Evolutionary conservation across 2,329 filamentous ascomycete species (phyloP).

Genomic region (Aspergillus caelatus): DNA sequence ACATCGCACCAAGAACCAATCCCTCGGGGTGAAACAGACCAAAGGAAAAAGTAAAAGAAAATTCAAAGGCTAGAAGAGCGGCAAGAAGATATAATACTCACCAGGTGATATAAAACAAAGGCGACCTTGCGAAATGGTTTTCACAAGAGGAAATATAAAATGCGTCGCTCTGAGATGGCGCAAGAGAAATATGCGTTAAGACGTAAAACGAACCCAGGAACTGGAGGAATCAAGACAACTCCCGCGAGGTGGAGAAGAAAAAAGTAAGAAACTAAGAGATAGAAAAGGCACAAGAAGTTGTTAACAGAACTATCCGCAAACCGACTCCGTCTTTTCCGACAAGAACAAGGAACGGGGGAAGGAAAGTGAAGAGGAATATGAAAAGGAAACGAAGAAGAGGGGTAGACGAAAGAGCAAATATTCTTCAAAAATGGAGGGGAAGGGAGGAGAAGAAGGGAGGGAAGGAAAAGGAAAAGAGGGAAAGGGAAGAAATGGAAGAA

Average conservation of each 20-base stretch:
- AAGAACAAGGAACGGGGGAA: slow-evolving; percentile 28
- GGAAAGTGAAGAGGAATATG: slow-evolving; percentile 21
- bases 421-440: slow-evolving; percentile 23
- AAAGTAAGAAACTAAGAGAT: slow-evolving; percentile 24
- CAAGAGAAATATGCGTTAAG: slow-evolving; percentile 24
- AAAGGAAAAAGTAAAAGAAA: neutral
- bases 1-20: neutral
- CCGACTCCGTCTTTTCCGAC: slow-evolving; percentile 34
- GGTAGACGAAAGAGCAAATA: slow-evolving; percentile 24
- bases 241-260: slow-evolving; percentile 26
- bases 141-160: slow-evolving; percentile 22
- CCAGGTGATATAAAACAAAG: slow-evolving; percentile 26
- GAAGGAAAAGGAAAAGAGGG: slow-evolving; percentile 19
- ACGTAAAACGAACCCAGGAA: slow-evolving; percentile 25
- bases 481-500: slow-evolving; percentile 19
- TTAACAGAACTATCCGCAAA: slow-evolving; percentile 32
- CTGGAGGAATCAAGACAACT: slow-evolving; percentile 29
- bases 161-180: slow-evolving; percentile 23
- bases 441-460: slow-evolving; percentile 20
- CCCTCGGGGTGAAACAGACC: neutral
- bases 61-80: neutral
- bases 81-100: slow-evolving; percentile 16
- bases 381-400: slow-evolving; percentile 21
- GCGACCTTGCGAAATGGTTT: slow-evolving; percentile 19
- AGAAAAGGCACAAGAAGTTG: slow-evolving; percentile 22